Base-by-base conservation (phyloP, 2,329 filamentous ascomycete genomes). In the Colletotrichum gigasporum region DNA sequence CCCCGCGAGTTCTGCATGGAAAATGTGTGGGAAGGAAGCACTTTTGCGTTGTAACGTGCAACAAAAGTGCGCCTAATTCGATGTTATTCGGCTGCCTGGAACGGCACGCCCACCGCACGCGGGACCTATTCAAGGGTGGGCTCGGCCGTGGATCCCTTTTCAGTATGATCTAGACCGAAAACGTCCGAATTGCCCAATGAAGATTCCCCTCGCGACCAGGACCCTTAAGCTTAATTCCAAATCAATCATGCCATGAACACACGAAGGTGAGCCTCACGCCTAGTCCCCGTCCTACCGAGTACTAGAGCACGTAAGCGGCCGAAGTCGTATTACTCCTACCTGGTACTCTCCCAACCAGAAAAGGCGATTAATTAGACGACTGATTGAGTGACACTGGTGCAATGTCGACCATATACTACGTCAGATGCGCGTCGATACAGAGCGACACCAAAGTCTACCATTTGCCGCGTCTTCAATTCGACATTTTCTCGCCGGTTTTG, bases 41-140 rank as follows among this genome's bases (percentile, higher is more conserved):
- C 22, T 39, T 32, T 45, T 59, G 16, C 37, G 39, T 30, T 52
- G 34, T 52, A 41, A 18, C 18, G 22, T 32, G 34, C 51, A 42
- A 24, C 18, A 44, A 28, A 63, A 20, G 22, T 22, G 30, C 45
- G n/a, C 30, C 30, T 39, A 18, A 58, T 59, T 59, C 32, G 44
- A 51, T 32, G 44, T 59, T 63, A 52, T 32, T 20, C 34, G 35
- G 54, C 45, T 63, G 54, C 53, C 54, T 59, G 32, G 52, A 52
- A 50, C 30, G 32, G 41, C 44, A 45, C 12, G 28, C 30, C 45
- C 30, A 44, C 35, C 30, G 11, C n/a, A n/a, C n/a, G n/a, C 41
- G 11, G 41, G n/a, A 24, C 28, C 18, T n/a, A 14, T 48, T 24
- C 30, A 20, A 37, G 32, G 20, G 12, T 32, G n/a, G 32, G 47